These are phyloP conservation scores for Chenopodium album DNA, from an alignment of 148 eudicot species.

Conservation along the genomic window DNA sequence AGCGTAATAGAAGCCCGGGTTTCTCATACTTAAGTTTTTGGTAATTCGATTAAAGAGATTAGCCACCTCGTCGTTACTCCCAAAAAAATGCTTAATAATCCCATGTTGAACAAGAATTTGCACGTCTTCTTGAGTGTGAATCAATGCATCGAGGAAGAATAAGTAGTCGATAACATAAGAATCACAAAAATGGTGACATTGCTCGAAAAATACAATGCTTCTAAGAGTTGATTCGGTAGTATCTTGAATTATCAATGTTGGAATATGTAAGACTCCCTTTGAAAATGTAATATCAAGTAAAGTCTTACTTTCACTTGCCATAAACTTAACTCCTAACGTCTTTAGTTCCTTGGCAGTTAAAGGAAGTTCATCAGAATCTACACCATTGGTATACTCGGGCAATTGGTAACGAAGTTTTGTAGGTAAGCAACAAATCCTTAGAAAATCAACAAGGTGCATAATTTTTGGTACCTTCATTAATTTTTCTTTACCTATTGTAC, in stretches of 20 bases:
- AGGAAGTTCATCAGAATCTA: not conserved
- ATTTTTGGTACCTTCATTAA: not conserved
- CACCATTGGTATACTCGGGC: not conserved
- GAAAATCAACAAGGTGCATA: conserved; percentile 14
- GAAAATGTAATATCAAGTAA: conserved; percentile 20
- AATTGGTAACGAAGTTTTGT: not conserved
- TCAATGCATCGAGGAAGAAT: conserved; percentile 23
- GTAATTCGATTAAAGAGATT: conserved; percentile 16
- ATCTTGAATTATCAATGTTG: conserved; percentile 16
- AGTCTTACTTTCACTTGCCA: not conserved
- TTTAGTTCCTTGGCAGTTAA: not conserved
- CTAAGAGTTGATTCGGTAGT: conserved; percentile 18
- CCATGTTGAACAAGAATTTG: conserved; percentile 23
- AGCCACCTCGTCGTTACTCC: conserved; percentile 22
- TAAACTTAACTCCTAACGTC: conserved; percentile 8
- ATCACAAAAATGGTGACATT: conserved; percentile 15
- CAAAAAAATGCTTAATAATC: conserved; percentile 30
- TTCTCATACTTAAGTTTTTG: not conserved
- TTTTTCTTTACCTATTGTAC: not conserved
- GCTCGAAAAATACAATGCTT: conserved; percentile 28
- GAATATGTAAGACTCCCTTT: conserved; percentile 27
- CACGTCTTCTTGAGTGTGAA: conserved; percentile 32
- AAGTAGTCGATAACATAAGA: conserved; percentile 35
- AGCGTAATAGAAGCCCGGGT: not conserved
- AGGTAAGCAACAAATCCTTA: not conserved